phyloP scores from a whole-genome alignment of 2,329 filamentous ascomycete species.

The Fusarium musae region DNA sequence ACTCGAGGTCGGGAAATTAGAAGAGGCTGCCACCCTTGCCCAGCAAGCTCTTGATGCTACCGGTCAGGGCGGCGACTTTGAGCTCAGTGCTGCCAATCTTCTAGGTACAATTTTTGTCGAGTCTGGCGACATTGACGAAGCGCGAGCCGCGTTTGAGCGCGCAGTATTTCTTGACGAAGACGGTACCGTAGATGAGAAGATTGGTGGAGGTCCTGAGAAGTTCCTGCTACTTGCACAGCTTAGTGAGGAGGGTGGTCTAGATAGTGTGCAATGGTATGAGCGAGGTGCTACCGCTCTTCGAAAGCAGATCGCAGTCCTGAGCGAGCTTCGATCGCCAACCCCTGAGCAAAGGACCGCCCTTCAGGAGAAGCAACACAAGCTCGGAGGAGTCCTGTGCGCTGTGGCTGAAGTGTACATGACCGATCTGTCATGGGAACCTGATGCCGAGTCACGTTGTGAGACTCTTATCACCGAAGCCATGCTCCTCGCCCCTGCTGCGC shows the following conservation, averaged over 20 bases:
- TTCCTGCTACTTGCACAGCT: slow-evolving; percentile 95
- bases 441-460: slow-evolving; percentile 91
- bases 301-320: slow-evolving; percentile 73
- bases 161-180: slow-evolving; percentile 82
- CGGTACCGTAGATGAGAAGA: slow-evolving; percentile 73
- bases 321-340: slow-evolving; percentile 56
- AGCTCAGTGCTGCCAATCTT: slow-evolving; percentile 76
- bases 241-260: slow-evolving; percentile 74
- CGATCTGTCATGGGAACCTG: slow-evolving; percentile 90
- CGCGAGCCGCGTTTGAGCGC: slow-evolving; percentile 75
- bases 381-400: slow-evolving; percentile 92
- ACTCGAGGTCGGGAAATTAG: slow-evolving; percentile 55
- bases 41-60: slow-evolving; percentile 56
- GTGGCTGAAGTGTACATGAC: slow-evolving; percentile 99
- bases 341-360: slow-evolving; percentile 56
- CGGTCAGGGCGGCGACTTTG: slow-evolving; percentile 59
- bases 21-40: slow-evolving; percentile 55
- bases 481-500: slow-evolving; percentile 80
- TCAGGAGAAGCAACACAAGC: slow-evolving; percentile 79
- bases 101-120: slow-evolving; percentile 86
- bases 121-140: slow-evolving; percentile 81
- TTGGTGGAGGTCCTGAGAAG: slow-evolving; percentile 90
- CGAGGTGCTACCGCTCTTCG: slow-evolving; percentile 78
- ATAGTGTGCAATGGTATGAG: slow-evolving; percentile 75
- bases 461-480: slow-evolving; percentile 89